These are phyloP conservation scores for Termitomyces sp. DNA, from an alignment of 768 basidiomycete species.

Conservation along the genomic window DNA sequence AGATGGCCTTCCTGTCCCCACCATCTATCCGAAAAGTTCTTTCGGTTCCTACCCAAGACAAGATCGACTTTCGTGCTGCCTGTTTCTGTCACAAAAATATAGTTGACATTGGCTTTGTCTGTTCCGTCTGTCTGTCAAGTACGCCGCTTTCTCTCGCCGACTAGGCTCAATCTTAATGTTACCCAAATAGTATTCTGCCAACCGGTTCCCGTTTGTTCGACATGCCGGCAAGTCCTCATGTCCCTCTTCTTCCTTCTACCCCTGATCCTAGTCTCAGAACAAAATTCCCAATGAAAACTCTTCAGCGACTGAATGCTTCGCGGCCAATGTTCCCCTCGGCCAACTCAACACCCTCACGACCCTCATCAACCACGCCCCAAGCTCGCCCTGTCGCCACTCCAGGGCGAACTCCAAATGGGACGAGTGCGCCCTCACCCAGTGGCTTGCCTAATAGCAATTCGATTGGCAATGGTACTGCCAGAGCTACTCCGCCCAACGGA, in stretches of 20 bases:
- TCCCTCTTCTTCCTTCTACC: neutral
- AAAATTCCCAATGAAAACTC: conserved; percentile 91
- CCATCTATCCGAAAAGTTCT: conserved; percentile 69
- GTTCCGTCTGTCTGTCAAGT: conserved; percentile 98
- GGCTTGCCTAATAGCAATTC: conserved; percentile 16
- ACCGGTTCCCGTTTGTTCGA: conserved; percentile 90
- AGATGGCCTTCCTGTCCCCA: conserved; percentile 77
- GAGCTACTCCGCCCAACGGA: conserved; percentile 13
- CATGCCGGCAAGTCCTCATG: conserved; percentile 69
- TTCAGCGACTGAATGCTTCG: conserved; percentile 73
- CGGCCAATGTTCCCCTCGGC: conserved; percentile 28
- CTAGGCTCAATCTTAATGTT: neutral
- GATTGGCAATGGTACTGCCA: conserved; percentile 13
- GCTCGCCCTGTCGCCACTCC: conserved; percentile 20
- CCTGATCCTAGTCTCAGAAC: conserved; percentile 47
- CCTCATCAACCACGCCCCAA: conserved; percentile 30
- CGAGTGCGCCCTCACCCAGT: neutral
- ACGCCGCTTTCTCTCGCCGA: conserved; percentile 27
- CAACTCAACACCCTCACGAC: conserved; percentile 21
- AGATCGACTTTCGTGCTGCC: conserved; percentile 94
- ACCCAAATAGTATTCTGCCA: conserved; percentile 80
- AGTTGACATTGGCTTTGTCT: conserved; percentile 95
- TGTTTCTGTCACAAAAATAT: conserved; percentile 99
- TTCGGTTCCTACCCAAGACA: conserved; percentile 88
- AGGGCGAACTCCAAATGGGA: conserved; percentile 18